Evolutionary conservation across 139 green algal species (phyloP).

Genomic region (Picochlorum sp.): DNA sequence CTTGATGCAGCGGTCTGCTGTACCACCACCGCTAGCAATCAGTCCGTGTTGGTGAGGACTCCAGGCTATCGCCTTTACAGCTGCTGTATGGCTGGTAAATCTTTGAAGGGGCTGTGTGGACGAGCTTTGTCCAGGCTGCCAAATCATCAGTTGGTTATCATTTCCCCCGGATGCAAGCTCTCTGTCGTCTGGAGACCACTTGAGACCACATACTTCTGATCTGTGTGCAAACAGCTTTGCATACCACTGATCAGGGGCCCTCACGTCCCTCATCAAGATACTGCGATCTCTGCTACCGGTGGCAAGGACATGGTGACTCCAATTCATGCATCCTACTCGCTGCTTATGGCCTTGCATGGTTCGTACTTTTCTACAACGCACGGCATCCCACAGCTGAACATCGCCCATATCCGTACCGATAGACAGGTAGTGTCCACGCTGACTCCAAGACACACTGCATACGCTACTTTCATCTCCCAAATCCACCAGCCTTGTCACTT

Average conservation of each 20-base stretch:
- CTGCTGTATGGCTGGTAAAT: slow-evolving; percentile 55
- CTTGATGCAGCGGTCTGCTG: slow-evolving; percentile 87
- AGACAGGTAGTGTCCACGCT: slow-evolving; percentile 75
- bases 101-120: slow-evolving; percentile 23
- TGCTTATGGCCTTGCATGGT: slow-evolving; percentile 68
- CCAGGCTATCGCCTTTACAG: slow-evolving; percentile 95
- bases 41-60: slow-evolving; percentile 93
- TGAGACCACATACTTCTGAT: slow-evolving; percentile 80
- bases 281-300: slow-evolving; percentile 76
- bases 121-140: slow-evolving; percentile 21
- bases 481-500: slow-evolving; percentile 39
- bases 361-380: slow-evolving; percentile 54
- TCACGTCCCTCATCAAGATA: slow-evolving; percentile 86
- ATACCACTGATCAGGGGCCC: slow-evolving; percentile 49
- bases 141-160: slow-evolving; percentile 76
- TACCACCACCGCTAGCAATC: slow-evolving; percentile 87
- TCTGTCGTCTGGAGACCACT: slow-evolving; percentile 70
- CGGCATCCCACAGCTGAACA: slow-evolving; percentile 75
- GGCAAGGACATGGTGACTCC: slow-evolving; percentile 71
- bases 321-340: slow-evolving; percentile 76
- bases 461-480: slow-evolving; percentile 44
- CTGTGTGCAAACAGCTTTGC: slow-evolving; percentile 68
- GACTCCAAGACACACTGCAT: slow-evolving; percentile 81
- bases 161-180: slow-evolving; percentile 77
- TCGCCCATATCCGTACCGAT: slow-evolving; percentile 76